phyloP scores from a whole-genome alignment of 495 filamentous ascomycete species.

The Neurospora sp. region DNA sequence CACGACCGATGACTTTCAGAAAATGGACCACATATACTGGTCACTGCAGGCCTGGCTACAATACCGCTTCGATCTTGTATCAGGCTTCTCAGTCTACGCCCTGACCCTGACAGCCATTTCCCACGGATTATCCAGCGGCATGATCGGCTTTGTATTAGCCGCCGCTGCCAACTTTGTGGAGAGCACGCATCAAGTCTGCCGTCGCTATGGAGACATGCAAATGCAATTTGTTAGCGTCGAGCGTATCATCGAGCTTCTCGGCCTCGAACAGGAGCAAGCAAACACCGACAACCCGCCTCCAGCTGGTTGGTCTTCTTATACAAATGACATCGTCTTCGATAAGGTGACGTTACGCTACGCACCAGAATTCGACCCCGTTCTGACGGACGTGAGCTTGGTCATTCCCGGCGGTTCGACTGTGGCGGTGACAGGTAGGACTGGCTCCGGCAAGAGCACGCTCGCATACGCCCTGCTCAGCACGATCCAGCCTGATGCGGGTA shows the following conservation, averaged over 20 bases:
- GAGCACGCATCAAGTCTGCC: conserved; percentile 63
- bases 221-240: conserved; percentile 89
- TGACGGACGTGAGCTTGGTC: conserved; percentile 51
- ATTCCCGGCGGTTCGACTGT: conserved; percentile 67
- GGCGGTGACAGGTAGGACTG: conserved; percentile 54
- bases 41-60: conserved; percentile 71
- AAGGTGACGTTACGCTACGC: conserved; percentile 70
- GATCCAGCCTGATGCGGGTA: conserved; percentile 34
- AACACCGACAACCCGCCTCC: conserved; percentile 54
- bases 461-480: conserved; percentile 47
- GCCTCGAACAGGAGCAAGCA: conserved; percentile 60
- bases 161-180: conserved; percentile 53
- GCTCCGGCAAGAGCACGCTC: conserved; percentile 53
- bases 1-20: conserved; percentile 74
- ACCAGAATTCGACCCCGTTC: conserved; percentile 58
- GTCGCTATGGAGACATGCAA: conserved; percentile 68
- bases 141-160: conserved; percentile 66
- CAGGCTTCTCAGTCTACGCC: conserved; percentile 58
- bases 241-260: conserved; percentile 65
- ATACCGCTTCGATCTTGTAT: conserved; percentile 65
- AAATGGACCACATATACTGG: conserved; percentile 93
- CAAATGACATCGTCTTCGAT: conserved; percentile 63
- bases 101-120: conserved; percentile 62
- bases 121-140: conserved; percentile 56
- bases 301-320: conserved; percentile 61